These are phyloP conservation scores for Alternaria gaisen DNA, from an alignment of 2,329 filamentous ascomycete genomes.

Conservation along the genomic window DNA sequence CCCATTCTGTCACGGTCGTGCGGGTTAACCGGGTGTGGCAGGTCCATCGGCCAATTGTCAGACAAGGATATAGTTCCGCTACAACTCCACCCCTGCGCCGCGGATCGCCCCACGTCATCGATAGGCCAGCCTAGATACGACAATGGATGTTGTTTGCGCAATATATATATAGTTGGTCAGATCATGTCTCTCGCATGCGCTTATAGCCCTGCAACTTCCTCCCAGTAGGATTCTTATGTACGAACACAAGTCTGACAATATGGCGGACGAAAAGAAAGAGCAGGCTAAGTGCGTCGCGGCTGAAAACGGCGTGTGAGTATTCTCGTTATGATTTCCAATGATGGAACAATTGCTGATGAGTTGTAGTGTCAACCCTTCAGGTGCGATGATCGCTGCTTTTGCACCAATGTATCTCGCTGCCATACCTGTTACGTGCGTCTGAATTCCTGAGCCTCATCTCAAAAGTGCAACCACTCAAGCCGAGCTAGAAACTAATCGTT, in stretches of 20 bases:
- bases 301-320: constrained; percentile 29
- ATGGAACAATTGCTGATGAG: not conserved
- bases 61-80: constrained; percentile 5
- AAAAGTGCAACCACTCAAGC: not conserved
- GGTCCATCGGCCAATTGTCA: constrained; percentile 6
- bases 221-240: not conserved
- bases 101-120: constrained; percentile 13
- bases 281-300: constrained; percentile 25
- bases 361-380: constrained; percentile 27
- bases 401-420: constrained; percentile 33
- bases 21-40: constrained; percentile 1
- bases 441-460: not conserved
- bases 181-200: not conserved
- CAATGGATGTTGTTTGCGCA: not conserved
- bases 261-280: constrained; percentile 33
- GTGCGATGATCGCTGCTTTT: constrained; percentile 22
- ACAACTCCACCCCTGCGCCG: not conserved
- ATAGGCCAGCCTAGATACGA: constrained; percentile 3
- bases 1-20: not conserved
- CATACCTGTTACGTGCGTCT: constrained; percentile 28
- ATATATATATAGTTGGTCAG: constrained; percentile 3
- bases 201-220: not conserved
- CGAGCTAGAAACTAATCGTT: not conserved
- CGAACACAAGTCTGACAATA: constrained; percentile 7
- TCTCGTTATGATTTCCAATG: too few species aligned